Conservation (phyloP, 208 protist genomes). For the Kentomonas sorsogonicus region DNA sequence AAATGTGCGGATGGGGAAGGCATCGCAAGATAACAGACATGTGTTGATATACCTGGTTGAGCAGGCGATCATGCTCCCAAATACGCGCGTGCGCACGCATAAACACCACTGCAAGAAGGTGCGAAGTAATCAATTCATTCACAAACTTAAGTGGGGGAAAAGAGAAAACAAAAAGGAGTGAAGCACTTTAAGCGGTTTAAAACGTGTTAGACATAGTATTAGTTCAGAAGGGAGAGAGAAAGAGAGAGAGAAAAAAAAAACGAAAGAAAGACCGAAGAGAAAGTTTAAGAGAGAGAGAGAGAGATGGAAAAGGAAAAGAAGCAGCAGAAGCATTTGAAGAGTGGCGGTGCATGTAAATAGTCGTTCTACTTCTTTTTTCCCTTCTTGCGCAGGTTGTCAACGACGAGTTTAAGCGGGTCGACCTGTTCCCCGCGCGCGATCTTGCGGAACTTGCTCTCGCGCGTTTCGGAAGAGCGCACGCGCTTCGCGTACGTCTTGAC, state of each 20-base stretch:
- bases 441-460: constrained; percentile 26
- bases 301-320: background rate
- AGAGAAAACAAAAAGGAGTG: background rate
- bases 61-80: too few species aligned
- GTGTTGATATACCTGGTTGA: too few species aligned
- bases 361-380: constrained; percentile 24
- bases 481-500: constrained; percentile 67
- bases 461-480: constrained; percentile 53
- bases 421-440: constrained; percentile 24
- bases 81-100: too few species aligned
- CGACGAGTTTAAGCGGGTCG: constrained; percentile 61
- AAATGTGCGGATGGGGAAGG: too few species aligned
- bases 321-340: background rate
- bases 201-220: background rate
- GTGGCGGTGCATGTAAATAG: background rate
- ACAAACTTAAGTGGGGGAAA: too few species aligned
- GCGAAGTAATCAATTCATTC: too few species aligned
- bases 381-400: constrained; percentile 42
- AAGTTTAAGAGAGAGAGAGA: constrained; percentile 4
- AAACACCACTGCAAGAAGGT: too few species aligned
- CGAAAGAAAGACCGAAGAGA: background rate
- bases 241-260: constrained; percentile 17
- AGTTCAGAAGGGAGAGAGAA: constrained; percentile 3
- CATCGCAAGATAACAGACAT: too few species aligned
- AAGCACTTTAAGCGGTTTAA: background rate